Evolutionary conservation across 2,329 filamentous ascomycete genomes (phyloP), one percentile per base, ranked within the genome.

Genomic region (Botrytis aclada): DNA sequence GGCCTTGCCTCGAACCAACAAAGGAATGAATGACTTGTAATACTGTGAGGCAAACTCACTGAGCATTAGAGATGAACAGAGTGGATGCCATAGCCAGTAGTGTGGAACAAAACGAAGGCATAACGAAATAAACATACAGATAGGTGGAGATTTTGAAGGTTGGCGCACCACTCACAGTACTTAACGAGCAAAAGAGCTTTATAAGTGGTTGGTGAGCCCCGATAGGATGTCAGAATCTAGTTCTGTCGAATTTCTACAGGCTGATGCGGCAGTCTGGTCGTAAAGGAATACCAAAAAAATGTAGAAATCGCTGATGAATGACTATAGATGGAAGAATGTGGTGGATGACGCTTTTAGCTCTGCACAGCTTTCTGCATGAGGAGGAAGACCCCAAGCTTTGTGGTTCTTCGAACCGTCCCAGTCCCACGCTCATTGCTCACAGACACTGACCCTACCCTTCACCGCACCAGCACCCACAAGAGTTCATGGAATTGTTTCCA

Each of bases 271-370:
- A 69, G 71, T 47, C 41, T 62, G 58, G 29, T 69, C 18, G 64
- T 61, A 62, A 54, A 72, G 64, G 41, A 63, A 63, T 63, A 56
- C 29, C 58, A 58, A 45, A 47, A 47, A 63, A 34, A 70, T 43
- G 39, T 39, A 63, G 54, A 70, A 37, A 70, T 56, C 39, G 65
- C 16, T 45, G 74, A 72, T 74, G 75, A 70, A n/a, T 67, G 60
- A 39, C 45, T 54, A 60, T 51, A 47, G 41, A 56, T 72, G 69
- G 71, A 72, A 75, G 75, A 75, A 75, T 76, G 73, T 73, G 71
- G 70, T 74, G 74, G 74, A 77, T 75, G 77, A 79, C 76, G 75
- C 76, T 78, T 75, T 74, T 75, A 75, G 77, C 75, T 77, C 67
- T 71, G 73, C 73, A 72, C 75, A 75, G 74, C 70, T 74, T 75